Evolutionary conservation across 768 basidiomycete genomes (phyloP), one percentile per base, ranked within the genome.

Genomic region (Suillus plorans): DNA sequence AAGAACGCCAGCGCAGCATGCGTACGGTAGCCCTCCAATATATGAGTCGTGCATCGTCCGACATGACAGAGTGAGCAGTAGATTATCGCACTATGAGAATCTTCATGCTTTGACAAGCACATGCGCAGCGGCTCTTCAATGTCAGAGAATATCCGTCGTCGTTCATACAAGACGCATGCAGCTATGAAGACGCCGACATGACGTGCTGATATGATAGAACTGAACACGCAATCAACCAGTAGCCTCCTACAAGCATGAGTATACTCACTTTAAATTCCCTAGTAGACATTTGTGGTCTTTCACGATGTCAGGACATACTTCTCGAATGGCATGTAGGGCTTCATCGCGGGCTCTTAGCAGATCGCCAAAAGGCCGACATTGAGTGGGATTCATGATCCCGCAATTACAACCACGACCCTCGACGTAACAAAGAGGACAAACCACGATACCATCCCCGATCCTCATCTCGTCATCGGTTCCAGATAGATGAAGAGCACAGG

Each of bases 351-450:
- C 76, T 25, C 68, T 55, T 13, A 86, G 63, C 4, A 94, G 76
- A 1, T 79, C 71, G 1, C 73, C 67, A 64, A 88, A 85, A 1
- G 81, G 76, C 49, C 83, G 82, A 68, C 80, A 83, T 70, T 91
- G 90, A 64, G 80, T 79, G 0, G 89, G 86, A 14, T 75, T 67
- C 91, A 94, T 91, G 9, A 65, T 52, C 28, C 71, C 76, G 69
- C 92, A 94, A 41, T 64, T 68, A 69, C 93, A 95, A n/a, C 80
- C 83, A 36, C 93, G 83, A 13, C 93, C 93, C 70, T 94, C 92
- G 5, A 83, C 82, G 70, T 89, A 94, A 74, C 93, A 95, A 13
- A 80, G 80, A 0, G 90, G 77, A 73, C 93, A 95, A 7, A 92
- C 74, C 22, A 83, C 73, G 63, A 86, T 77, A 14, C 81, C 83